A percentile compares a stretch with the other conserved stretches of the same genome.
Evolutionary conservation across 2,329 filamentous ascomycete genomes (phyloP).

Genomic region (Talaromyces funiculosus): DNA sequence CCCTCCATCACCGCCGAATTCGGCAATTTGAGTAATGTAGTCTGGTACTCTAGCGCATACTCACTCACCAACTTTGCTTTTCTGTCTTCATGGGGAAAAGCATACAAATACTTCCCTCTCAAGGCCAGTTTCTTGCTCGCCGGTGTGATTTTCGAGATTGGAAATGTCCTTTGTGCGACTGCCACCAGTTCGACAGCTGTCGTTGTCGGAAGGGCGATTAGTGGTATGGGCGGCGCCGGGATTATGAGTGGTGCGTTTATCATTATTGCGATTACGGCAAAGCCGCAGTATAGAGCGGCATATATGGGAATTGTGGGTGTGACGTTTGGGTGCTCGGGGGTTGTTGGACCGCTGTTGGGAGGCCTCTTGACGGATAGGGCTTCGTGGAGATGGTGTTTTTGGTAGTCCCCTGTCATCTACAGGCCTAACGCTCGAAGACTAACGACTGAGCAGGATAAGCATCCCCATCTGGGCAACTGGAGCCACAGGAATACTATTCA

Average conservation of each 20-base stretch:
- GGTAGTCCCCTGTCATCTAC: constrained; percentile 6
- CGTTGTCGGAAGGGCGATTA: constrained; percentile 33
- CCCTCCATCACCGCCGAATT: constrained; percentile 24
- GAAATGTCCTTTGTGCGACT: constrained; percentile 34
- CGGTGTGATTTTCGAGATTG: constrained; percentile 32
- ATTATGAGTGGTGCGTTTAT: constrained; percentile 27
- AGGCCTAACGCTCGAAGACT: neutral
- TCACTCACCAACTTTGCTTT: constrained; percentile 31
- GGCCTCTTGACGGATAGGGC: constrained; percentile 7
- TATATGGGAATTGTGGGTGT: constrained; percentile 9
- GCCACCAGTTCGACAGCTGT: constrained; percentile 29
- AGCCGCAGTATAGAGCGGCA: constrained; percentile 23
- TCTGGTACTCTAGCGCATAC: constrained; percentile 33
- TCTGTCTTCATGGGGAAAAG: constrained; percentile 42
- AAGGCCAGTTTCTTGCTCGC: constrained; percentile 13
- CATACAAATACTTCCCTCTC: constrained; percentile 40
- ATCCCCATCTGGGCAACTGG: constrained; percentile 27
- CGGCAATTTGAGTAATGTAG: constrained; percentile 25
- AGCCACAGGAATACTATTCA: constrained; percentile 20
- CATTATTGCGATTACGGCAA: constrained; percentile 22
- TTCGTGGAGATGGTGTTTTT: constrained; percentile 21
- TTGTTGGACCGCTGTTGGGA: constrained; percentile 13
- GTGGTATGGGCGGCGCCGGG: constrained; percentile 32
- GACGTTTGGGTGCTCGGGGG: constrained; percentile 18
- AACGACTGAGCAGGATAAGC: constrained; percentile 22